phyloP scores from a whole-genome alignment of 345 rosid genomes.

The Sonneratia caseolaris region DNA sequence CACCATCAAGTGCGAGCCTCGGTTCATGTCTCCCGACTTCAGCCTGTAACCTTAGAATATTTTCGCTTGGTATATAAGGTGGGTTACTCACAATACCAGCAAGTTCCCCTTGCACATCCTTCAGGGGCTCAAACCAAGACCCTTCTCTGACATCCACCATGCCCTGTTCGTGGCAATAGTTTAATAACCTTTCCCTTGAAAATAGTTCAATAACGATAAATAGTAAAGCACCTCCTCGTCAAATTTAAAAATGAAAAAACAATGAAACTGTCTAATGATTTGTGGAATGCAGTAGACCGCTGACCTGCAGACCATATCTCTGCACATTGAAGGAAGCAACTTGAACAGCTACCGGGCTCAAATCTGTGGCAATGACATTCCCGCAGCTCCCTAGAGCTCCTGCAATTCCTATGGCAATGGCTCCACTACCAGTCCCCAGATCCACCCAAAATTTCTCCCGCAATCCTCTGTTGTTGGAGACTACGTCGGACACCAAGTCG shows the following conservation, averaged over 20 bases:
- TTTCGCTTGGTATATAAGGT: slow-evolving; percentile 71
- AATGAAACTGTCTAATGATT: background rate
- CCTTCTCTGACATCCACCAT: slow-evolving; percentile 58
- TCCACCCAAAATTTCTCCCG: slow-evolving; percentile 69
- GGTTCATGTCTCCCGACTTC: slow-evolving; percentile 94
- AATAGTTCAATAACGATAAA: too few species aligned
- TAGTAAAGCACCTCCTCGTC: too few species aligned
- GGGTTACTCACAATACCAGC: slow-evolving; percentile 83
- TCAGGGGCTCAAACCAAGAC: slow-evolving; percentile 76
- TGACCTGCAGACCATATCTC: slow-evolving; percentile 62
- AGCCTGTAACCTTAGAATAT: slow-evolving; percentile 62
- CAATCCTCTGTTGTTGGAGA: slow-evolving; percentile 20
- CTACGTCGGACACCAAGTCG: slow-evolving; percentile 47
- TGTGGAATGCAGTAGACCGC: slow-evolving; percentile 7
- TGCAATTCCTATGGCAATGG: slow-evolving; percentile 70
- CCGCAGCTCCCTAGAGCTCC: slow-evolving; percentile 32
- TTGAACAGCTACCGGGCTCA: slow-evolving; percentile 51
- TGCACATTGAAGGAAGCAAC: slow-evolving; percentile 57
- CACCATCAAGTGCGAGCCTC: slow-evolving; percentile 81
- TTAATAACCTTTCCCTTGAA: too few species aligned
- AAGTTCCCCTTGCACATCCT: slow-evolving; percentile 52
- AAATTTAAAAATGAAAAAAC: background rate
- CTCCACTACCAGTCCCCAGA: slow-evolving; percentile 87
- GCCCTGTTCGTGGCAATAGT: slow-evolving; percentile 26
- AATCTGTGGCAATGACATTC: slow-evolving; percentile 65